Conservation (phyloP, 345 rosid genomes). For the Gossypium rotundifolium region DNA sequence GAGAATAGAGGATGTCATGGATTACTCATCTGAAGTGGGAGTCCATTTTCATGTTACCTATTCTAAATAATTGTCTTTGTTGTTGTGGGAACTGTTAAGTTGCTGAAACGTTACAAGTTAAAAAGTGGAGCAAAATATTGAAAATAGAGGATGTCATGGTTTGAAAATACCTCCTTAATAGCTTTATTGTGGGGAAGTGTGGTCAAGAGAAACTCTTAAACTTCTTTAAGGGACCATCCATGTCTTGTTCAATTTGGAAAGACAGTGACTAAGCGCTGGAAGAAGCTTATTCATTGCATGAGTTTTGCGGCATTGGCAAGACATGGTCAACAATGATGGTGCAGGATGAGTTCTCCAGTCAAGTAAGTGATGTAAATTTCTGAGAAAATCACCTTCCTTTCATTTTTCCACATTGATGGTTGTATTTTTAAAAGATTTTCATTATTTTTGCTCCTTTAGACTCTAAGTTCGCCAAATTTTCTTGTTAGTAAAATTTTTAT, state of each 20-base stretch:
- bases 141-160: constrained; percentile 11
- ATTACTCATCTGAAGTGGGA: constrained; percentile 3
- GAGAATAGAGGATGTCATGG: constrained; percentile 13
- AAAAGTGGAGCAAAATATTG: not conserved
- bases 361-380: constrained; percentile 35
- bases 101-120: constrained; percentile 11
- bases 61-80: not conserved
- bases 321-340: constrained; percentile 30
- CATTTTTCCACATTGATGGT: constrained; percentile 14
- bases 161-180: constrained; percentile 10
- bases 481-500: constrained; percentile 6
- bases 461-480: constrained; percentile 1
- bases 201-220: constrained; percentile 15
- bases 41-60: not conserved
- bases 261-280: constrained; percentile 16
- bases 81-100: not conserved
- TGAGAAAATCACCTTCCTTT: constrained; percentile 9
- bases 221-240: constrained; percentile 6
- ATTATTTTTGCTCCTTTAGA: not conserved
- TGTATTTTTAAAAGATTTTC: not conserved
- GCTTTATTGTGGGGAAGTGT: constrained; percentile 9
- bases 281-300: constrained; percentile 24
- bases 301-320: constrained; percentile 19
- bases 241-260: constrained; percentile 13
- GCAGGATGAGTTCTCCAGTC: constrained; percentile 31